A percentile compares a stretch with the other conserved stretches of the same genome.
phyloP scores from a whole-genome alignment of 768 basidiomycete species.

The Hygrocybe coccinea region DNA sequence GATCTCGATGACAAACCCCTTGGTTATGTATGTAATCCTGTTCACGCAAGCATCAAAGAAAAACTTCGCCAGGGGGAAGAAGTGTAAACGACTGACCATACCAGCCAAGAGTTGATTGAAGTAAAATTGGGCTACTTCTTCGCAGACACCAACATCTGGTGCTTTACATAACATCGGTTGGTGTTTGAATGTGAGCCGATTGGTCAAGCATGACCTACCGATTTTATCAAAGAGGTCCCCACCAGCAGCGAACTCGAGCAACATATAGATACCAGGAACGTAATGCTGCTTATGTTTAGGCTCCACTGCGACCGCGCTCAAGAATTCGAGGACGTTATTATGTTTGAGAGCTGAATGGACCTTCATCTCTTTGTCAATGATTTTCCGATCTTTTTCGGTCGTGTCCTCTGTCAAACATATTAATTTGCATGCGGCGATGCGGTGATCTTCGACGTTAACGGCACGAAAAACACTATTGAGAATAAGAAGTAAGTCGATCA shows the following conservation, averaged over 20 bases:
- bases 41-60: background rate
- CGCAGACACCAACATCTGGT: constrained; percentile 82
- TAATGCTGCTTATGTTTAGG: constrained; percentile 50
- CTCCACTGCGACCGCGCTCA: constrained; percentile 75
- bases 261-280: constrained; percentile 83
- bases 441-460: constrained; percentile 58
- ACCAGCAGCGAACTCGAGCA: constrained; percentile 87
- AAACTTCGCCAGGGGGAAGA: background rate
- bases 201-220: constrained; percentile 45
- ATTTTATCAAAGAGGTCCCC: constrained; percentile 99
- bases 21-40: constrained; percentile 81
- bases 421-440: constrained; percentile 85
- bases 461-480: constrained; percentile 73
- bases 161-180: constrained; percentile 42
- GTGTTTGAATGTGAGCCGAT: background rate
- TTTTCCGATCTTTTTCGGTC: constrained; percentile 67
- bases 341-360: constrained; percentile 82
- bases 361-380: constrained; percentile 86
- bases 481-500: too few relatives aligned
- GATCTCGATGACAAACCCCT: constrained; percentile 93
- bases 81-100: constrained; percentile 44
- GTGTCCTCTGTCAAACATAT: constrained; percentile 60
- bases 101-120: constrained; percentile 83
- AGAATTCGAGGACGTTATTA: constrained; percentile 73
- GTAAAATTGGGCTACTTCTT: constrained; percentile 86